These are phyloP conservation scores for Wickerhamomyces sydowiorum DNA, from an alignment of 805 yeast genomes.

Conservation along the genomic window DNA sequence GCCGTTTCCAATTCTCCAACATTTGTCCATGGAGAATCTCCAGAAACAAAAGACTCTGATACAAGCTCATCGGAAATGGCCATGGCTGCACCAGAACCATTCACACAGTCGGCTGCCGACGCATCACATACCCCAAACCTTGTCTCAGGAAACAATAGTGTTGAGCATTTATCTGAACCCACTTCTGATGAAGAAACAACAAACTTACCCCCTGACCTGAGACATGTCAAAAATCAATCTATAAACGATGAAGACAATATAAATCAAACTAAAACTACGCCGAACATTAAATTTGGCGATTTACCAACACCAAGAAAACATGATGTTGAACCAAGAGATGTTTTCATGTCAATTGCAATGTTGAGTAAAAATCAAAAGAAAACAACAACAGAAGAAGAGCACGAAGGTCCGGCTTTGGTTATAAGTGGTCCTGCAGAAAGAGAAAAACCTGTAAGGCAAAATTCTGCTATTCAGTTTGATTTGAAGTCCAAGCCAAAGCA, in stretches of 20 bases:
- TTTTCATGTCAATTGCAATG: slow-evolving; percentile 79
- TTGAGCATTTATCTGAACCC: slow-evolving; percentile 18
- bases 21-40: background rate
- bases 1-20: background rate
- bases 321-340: slow-evolving; percentile 75
- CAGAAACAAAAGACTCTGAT: slow-evolving; percentile 1
- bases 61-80: slow-evolving; percentile 11
- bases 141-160: too few species aligned
- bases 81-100: background rate
- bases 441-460: slow-evolving; percentile 28
- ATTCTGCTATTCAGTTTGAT: slow-evolving; percentile 24
- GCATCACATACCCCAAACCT: background rate
- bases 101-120: slow-evolving; percentile 6
- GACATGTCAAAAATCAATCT: background rate
- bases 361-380: slow-evolving; percentile 50
- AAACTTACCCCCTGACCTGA: background rate
- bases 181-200: slow-evolving; percentile 9
- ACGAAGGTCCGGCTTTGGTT: slow-evolving; percentile 73
- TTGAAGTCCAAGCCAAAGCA: slow-evolving; percentile 8
- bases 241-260: slow-evolving; percentile 7
- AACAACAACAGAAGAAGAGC: slow-evolving; percentile 34
- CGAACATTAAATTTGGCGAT: slow-evolving; percentile 18
- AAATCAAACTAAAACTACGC: background rate
- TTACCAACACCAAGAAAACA: slow-evolving; percentile 25
- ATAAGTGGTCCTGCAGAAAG: slow-evolving; percentile 76